Percentiles rank a stretch among this genome's conserved stretches.
phyloP scores from a whole-genome alignment of 2,329 filamentous ascomycete species.

The Colletotrichum abscissum region DNA sequence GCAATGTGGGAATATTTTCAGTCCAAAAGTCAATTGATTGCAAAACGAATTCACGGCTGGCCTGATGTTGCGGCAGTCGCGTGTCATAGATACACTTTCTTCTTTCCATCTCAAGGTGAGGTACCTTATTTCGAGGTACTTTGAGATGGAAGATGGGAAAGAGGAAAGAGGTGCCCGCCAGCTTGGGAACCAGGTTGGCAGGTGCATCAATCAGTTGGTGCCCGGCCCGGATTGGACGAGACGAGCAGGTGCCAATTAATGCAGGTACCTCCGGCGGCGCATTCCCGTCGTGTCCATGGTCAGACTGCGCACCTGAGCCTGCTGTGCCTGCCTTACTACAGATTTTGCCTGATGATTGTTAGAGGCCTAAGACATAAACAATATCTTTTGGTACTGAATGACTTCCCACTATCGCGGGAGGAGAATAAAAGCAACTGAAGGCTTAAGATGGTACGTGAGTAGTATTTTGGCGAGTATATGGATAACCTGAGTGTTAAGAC shows the following conservation, averaged over 20 bases:
- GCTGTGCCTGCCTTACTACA: background rate
- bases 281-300: background rate
- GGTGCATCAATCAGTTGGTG: slow-evolving; percentile 28
- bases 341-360: background rate
- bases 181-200: background rate
- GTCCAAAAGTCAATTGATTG: background rate
- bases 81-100: background rate
- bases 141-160: slow-evolving; percentile 3
- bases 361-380: background rate
- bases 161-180: background rate
- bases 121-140: too few relatives aligned
- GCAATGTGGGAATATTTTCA: background rate
- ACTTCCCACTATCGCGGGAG: too few relatives aligned
- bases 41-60: background rate
- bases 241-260: slow-evolving; percentile 19
- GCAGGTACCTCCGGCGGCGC: slow-evolving; percentile 27
- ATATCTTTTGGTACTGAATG: background rate
- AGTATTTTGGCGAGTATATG: background rate
- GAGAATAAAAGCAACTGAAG: background rate
- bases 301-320: background rate
- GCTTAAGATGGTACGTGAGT: background rate
- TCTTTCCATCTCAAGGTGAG: background rate
- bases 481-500: background rate
- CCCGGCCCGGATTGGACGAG: slow-evolving; percentile 10
- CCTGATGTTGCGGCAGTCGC: background rate